phyloP scores from a whole-genome alignment of 495 filamentous ascomycete genomes.

The Tuber microsphaerosporum region DNA sequence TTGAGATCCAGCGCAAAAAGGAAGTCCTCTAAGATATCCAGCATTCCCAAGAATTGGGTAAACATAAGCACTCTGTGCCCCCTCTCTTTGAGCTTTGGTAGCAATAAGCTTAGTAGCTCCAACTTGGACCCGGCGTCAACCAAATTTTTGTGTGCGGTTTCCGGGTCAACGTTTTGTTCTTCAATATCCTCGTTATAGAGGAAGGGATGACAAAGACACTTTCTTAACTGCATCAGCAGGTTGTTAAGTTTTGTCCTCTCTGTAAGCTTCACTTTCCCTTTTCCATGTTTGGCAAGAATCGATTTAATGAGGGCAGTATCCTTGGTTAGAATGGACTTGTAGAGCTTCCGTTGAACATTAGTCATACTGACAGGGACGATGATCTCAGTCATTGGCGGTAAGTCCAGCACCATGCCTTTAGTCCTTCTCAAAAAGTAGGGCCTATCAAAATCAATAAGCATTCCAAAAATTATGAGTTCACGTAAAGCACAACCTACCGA shows the following conservation, averaged over 20 bases:
- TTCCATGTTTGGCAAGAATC: slow-evolving; percentile 57
- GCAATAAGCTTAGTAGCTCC: slow-evolving; percentile 73
- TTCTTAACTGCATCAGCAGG: slow-evolving; percentile 89
- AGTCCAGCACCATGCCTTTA: slow-evolving; percentile 75
- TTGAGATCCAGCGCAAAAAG: slow-evolving; percentile 60
- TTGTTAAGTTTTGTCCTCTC: slow-evolving; percentile 81
- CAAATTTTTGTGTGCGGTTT: slow-evolving; percentile 63
- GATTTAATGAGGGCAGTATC: slow-evolving; percentile 83
- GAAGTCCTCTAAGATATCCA: slow-evolving; percentile 90
- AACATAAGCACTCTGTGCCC: slow-evolving; percentile 92
- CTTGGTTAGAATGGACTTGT: slow-evolving; percentile 84
- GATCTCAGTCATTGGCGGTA: slow-evolving; percentile 88
- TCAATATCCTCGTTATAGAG: slow-evolving; percentile 85
- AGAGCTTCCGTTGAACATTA: slow-evolving; percentile 83
- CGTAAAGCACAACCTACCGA: slow-evolving; percentile 50
- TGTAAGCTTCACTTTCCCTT: slow-evolving; percentile 49
- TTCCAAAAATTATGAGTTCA: slow-evolving; percentile 42
- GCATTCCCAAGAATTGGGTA: slow-evolving; percentile 85
- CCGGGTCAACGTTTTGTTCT: slow-evolving; percentile 53
- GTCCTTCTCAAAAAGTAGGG: slow-evolving; percentile 64
- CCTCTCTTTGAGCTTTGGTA: slow-evolving; percentile 80
- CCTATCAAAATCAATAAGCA: slow-evolving; percentile 22
- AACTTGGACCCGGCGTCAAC: slow-evolving; percentile 90
- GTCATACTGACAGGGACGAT: slow-evolving; percentile 93
- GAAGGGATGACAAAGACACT: slow-evolving; percentile 92